Conservation (phyloP, 2,329 filamentous ascomycete species). For the Ceratocystis papillata region DNA sequence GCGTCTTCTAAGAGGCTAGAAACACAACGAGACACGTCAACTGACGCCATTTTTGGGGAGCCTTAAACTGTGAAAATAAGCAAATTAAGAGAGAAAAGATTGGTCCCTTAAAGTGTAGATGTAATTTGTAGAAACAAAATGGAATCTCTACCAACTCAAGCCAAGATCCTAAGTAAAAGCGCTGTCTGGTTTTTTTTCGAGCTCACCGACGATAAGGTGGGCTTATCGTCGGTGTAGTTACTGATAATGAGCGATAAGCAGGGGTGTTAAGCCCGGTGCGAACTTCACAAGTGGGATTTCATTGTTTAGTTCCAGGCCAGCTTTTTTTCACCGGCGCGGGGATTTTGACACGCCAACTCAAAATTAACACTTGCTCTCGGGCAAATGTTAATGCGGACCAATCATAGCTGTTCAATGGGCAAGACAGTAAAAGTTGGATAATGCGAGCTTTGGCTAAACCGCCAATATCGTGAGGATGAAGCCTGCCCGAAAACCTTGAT, state of each 20-base stretch:
- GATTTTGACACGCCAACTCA: neutral
- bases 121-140: neutral
- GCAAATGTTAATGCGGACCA: conserved; percentile 19
- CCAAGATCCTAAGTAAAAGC: neutral
- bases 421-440: conserved; percentile 20
- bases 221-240: conserved; percentile 21
- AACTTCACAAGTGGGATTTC: neutral
- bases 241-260: conserved; percentile 18
- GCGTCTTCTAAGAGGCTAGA: conserved; percentile 24
- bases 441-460: conserved; percentile 16
- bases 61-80: neutral
- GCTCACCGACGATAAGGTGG: conserved; percentile 19
- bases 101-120: conserved; percentile 10
- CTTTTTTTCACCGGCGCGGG: neutral
- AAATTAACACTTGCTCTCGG: conserved; percentile 17
- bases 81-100: neutral
- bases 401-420: conserved; percentile 20
- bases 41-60: conserved; percentile 22
- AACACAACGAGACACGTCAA: conserved; percentile 24
- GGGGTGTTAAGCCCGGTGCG: neutral
- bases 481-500: neutral
- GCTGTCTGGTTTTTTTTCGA: conserved; percentile 21
- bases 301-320: neutral
- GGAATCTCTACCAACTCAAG: conserved; percentile 20
- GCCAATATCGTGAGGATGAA: conserved; percentile 17